Conservation (phyloP, 106 monocot species). For the Phalaenopsis aphrodite region DNA sequence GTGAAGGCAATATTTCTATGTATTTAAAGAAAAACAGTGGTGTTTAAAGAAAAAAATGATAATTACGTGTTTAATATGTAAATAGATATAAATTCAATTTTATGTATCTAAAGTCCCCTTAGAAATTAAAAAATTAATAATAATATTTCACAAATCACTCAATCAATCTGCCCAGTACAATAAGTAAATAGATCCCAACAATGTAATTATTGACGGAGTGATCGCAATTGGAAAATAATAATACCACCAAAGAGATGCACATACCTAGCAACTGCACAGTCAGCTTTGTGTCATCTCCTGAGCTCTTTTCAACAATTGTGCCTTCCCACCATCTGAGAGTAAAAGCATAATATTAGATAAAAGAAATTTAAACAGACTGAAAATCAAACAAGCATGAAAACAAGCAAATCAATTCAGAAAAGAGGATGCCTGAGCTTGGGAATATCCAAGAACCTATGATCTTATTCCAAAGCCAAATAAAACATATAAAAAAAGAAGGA, state of each 20-base stretch:
- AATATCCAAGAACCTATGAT: neutral
- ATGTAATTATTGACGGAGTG: no score
- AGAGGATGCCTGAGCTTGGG: neutral
- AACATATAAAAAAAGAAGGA: no score
- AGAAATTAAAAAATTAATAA: no score
- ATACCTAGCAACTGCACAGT: constrained; percentile 78
- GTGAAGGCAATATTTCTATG: no score
- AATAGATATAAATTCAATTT: neutral
- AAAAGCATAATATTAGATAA: neutral
- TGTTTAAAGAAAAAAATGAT: no score
- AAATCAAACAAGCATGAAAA: neutral
- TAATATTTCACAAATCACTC: no score
- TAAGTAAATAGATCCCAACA: no score
- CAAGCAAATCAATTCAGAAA: neutral
- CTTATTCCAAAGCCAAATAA: neutral
- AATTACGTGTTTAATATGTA: no score
- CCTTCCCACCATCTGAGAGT: constrained; percentile 87
- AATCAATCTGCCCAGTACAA: no score
- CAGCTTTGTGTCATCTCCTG: constrained; percentile 63
- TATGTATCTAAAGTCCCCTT: neutral
- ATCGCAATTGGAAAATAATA: no score
- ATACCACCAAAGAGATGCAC: neutral
- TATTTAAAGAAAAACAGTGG: no score
- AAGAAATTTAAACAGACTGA: neutral
- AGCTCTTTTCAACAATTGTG: constrained; percentile 51